Percentiles rank a stretch among this genome's conserved stretches.
Conservation (phyloP, 2,329 filamentous ascomycete genomes). For the Ambrosiella cleistominuta region DNA sequence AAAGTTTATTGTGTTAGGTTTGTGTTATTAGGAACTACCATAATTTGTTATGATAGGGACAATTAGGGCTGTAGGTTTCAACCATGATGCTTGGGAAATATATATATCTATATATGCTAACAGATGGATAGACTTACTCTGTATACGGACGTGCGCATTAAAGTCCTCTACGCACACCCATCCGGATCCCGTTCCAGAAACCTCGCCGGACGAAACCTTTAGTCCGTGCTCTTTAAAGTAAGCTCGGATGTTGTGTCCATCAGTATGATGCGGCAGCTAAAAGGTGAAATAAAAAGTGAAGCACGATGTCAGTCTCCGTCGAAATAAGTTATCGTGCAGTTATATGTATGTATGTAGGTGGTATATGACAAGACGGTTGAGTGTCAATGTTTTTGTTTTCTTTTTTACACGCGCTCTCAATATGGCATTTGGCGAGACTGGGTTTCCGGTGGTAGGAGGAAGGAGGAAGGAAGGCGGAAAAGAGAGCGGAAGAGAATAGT, state of each 20-base stretch:
- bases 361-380: no score
- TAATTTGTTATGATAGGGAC: no score
- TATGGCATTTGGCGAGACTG: no score
- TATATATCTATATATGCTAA: neutral
- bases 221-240: conserved; percentile 2
- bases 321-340: neutral
- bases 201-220: neutral
- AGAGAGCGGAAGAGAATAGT: neutral
- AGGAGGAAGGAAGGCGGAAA: neutral
- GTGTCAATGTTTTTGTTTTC: no score
- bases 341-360: neutral
- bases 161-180: conserved; percentile 1
- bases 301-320: neutral
- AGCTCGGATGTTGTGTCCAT: neutral
- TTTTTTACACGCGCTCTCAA: no score
- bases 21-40: no score
- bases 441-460: neutral
- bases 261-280: conserved; percentile 1
- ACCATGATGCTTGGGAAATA: neutral
- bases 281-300: neutral
- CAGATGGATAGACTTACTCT: conserved; percentile 1
- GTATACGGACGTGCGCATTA: neutral
- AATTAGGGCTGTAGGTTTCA: no score
- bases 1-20: no score
- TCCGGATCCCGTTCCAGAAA: neutral